These are phyloP conservation scores for Kodamaea plutei DNA, from an alignment of 1,139 yeast genomes.

Conservation along the genomic window DNA sequence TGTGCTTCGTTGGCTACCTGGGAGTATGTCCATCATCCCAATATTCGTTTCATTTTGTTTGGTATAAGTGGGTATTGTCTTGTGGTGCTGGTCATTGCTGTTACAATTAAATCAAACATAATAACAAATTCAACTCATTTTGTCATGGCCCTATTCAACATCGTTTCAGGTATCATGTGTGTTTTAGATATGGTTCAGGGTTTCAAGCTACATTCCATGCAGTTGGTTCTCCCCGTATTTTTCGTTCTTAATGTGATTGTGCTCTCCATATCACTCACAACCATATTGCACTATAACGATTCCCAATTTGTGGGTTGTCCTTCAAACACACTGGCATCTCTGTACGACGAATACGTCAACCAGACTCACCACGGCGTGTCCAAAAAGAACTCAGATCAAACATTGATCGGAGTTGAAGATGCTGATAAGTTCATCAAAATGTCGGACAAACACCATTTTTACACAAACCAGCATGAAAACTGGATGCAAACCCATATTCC, in stretches of 20 bases:
- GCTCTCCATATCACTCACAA: no score
- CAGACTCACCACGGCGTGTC: slow-evolving; percentile 2
- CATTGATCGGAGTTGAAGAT: no score
- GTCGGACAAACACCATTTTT: no score
- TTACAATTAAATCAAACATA: neutral
- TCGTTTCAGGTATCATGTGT: slow-evolving; percentile 18
- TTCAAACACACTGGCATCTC: no score
- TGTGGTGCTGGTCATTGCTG: slow-evolving; percentile 3
- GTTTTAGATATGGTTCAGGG: slow-evolving; percentile 13
- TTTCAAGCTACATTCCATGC: slow-evolving; percentile 2
- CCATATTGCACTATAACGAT: no score
- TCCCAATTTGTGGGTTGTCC: no score
- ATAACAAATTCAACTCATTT: slow-evolving; percentile 7
- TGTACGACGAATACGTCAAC: no score
- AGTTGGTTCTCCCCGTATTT: slow-evolving; percentile 3
- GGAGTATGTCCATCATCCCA: slow-evolving; percentile 3
- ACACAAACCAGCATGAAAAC: no score
- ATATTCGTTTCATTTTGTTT: slow-evolving; percentile 2
- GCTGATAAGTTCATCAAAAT: no score
- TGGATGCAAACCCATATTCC: no score
- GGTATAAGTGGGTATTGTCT: slow-evolving; percentile 6
- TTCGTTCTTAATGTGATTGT: slow-evolving; percentile 1
- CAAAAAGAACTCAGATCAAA: slow-evolving; percentile 8
- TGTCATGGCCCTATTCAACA: slow-evolving; percentile 13
- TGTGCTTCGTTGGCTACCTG: slow-evolving; percentile 5